A percentile compares a stretch with the other conserved stretches of the same genome.
Conservation (phyloP, 2,329 filamentous ascomycete genomes). For the Epichloe elymi region DNA sequence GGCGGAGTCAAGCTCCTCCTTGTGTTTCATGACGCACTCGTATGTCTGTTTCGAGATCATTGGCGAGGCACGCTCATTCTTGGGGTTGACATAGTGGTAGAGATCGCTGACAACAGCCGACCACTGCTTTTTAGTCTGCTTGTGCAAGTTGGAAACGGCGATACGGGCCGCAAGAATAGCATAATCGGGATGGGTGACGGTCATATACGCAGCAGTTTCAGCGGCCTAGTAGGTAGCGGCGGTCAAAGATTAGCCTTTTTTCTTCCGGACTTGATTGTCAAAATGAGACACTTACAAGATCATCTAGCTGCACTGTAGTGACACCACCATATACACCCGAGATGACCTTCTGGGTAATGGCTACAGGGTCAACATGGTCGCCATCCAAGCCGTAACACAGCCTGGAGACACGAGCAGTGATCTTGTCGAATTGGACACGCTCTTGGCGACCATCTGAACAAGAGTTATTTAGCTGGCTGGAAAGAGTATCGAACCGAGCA, state of each 20-base stretch:
- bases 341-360: conserved; percentile 98
- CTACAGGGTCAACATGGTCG: conserved; percentile 89
- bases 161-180: conserved; percentile 97
- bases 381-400: conserved; percentile 95
- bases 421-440: conserved; percentile 99
- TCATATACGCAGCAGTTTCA: conserved; percentile 99
- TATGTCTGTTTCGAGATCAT: conserved; percentile 94
- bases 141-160: conserved; percentile 98
- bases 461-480: conserved; percentile 17
- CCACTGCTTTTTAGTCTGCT: conserved; percentile 99
- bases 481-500: neutral
- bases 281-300: conserved; percentile 57
- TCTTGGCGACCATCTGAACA: conserved; percentile 89
- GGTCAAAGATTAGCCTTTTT: neutral
- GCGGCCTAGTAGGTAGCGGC: conserved; percentile 52
- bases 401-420: conserved; percentile 94
- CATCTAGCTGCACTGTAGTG: conserved; percentile 89
- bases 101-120: conserved; percentile 89
- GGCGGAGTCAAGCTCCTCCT: conserved; percentile 93
- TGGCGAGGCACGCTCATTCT: conserved; percentile 68
- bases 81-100: conserved; percentile 92
- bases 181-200: conserved; percentile 96
- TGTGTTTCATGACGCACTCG: conserved; percentile 88
- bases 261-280: neutral
- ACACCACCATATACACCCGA: conserved; percentile 98